A percentile compares a stretch with the other conserved stretches of the same genome.
phyloP scores from a whole-genome alignment of 2,329 filamentous ascomycete genomes.

The Aspergillus sp. region DNA sequence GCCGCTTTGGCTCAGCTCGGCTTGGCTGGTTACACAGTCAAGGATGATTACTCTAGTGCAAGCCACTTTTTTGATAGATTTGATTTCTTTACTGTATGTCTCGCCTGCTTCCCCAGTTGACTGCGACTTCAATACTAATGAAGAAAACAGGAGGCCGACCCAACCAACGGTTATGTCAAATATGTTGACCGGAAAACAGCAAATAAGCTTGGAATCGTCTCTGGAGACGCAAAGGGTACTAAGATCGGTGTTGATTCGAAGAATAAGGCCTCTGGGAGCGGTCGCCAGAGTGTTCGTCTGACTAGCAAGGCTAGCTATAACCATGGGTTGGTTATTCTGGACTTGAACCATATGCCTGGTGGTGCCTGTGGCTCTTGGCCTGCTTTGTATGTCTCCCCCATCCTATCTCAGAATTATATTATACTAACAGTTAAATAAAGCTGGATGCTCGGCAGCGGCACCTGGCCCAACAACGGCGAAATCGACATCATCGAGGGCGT shows the following conservation, averaged over 20 bases:
- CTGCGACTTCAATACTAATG: slow-evolving; percentile 2
- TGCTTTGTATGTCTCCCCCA: slow-evolving; percentile 49
- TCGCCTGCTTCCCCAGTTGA: too few species aligned
- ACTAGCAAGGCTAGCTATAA: slow-evolving; percentile 61
- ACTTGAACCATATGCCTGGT: slow-evolving; percentile 69
- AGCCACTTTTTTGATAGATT: slow-evolving; percentile 50
- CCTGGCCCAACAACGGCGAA: slow-evolving; percentile 66
- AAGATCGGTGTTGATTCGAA: slow-evolving; percentile 67
- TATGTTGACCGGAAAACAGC: slow-evolving; percentile 61
- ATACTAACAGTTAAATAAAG: slow-evolving; percentile 14
- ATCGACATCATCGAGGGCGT: slow-evolving; percentile 80
- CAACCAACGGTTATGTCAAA: slow-evolving; percentile 69
- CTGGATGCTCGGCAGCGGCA: slow-evolving; percentile 56
- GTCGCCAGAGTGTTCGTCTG: slow-evolving; percentile 67
- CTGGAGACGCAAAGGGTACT: slow-evolving; percentile 45
- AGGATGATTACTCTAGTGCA: slow-evolving; percentile 44
- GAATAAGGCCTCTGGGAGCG: slow-evolving; percentile 50
- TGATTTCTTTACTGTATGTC: slow-evolving; percentile 46
- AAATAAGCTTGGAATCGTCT: slow-evolving; percentile 54
- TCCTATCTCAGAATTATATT: neutral
- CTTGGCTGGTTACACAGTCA: slow-evolving; percentile 35
- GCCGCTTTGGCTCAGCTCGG: slow-evolving; percentile 24
- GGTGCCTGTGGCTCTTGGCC: slow-evolving; percentile 70
- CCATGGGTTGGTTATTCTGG: slow-evolving; percentile 65
- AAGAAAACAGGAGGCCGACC: slow-evolving; percentile 48